phyloP scores from a whole-genome alignment of 331 rosid genomes.

The Prunus yedoensis region DNA sequence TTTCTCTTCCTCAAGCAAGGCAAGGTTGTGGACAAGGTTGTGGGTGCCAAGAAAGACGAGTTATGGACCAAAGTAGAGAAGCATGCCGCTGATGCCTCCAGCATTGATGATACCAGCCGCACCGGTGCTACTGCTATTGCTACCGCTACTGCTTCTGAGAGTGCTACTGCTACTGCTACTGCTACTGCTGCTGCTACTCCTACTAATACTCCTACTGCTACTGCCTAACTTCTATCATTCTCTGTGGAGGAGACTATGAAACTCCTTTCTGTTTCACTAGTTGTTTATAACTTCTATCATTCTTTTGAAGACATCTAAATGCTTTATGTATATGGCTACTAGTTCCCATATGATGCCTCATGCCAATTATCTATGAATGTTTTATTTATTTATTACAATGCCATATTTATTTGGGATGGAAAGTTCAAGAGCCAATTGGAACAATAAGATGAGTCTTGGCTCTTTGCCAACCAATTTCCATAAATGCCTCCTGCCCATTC shows the following conservation, averaged over 20 bases:
- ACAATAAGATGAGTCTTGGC: too few species aligned
- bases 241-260: neutral
- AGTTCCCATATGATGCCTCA: neutral
- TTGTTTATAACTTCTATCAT: neutral
- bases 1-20: slow-evolving; percentile 76
- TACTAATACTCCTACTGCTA: too few species aligned
- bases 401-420: too few species aligned
- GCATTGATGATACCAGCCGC: neutral
- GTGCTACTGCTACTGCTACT: too few species aligned
- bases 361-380: neutral
- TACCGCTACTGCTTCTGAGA: slow-evolving; percentile 1
- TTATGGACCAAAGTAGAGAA: slow-evolving; percentile 30
- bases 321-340: neutral
- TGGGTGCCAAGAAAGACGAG: slow-evolving; percentile 67
- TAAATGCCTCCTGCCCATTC: too few species aligned
- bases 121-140: slow-evolving; percentile 16
- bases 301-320: neutral
- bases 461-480: too few species aligned
- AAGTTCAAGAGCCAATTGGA: too few species aligned
- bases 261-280: neutral
- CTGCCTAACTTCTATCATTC: neutral
- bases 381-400: neutral
- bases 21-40: slow-evolving; percentile 51
- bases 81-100: slow-evolving; percentile 25
- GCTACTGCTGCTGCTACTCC: too few species aligned